Percentiles rank a stretch among this genome's conserved stretches.
phyloP scores from a whole-genome alignment of 306 rosid genomes.

The Gynostemma pentaphyllum region DNA sequence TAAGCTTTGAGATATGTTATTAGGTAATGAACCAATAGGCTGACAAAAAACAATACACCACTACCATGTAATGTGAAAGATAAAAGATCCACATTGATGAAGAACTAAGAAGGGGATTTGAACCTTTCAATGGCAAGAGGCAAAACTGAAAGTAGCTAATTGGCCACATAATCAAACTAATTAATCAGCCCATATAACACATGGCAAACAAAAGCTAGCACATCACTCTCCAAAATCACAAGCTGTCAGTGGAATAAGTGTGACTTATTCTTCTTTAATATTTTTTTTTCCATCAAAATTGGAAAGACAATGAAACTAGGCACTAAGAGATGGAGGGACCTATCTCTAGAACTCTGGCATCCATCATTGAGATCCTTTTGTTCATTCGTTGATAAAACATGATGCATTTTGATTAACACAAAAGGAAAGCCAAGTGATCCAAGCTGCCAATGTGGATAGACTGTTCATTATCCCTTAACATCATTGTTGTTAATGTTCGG shows the following conservation, averaged over 20 bases:
- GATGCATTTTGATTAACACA: neutral
- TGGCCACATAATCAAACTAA: neutral
- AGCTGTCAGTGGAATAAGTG: neutral
- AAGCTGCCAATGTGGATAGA: neutral
- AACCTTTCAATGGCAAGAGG: neutral
- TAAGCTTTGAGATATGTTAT: neutral
- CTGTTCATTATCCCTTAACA: neutral
- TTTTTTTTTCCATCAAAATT: neutral
- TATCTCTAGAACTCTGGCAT: neutral
- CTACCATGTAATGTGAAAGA: neutral
- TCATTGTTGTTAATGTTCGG: neutral
- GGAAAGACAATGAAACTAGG: neutral
- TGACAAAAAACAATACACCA: neutral
- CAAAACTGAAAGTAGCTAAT: neutral
- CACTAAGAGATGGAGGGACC: neutral
- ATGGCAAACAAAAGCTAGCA: neutral
- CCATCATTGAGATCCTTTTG: neutral
- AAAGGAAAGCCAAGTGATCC: neutral
- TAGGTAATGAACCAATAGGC: neutral
- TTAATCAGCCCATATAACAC: neutral
- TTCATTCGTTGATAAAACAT: neutral
- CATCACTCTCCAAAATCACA: neutral
- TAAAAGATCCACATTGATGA: neutral
- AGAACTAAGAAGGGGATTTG: neutral
- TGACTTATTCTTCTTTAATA: neutral